Conservation (phyloP, 495 filamentous ascomycete genomes). For the Penicillium longicatenatum region DNA sequence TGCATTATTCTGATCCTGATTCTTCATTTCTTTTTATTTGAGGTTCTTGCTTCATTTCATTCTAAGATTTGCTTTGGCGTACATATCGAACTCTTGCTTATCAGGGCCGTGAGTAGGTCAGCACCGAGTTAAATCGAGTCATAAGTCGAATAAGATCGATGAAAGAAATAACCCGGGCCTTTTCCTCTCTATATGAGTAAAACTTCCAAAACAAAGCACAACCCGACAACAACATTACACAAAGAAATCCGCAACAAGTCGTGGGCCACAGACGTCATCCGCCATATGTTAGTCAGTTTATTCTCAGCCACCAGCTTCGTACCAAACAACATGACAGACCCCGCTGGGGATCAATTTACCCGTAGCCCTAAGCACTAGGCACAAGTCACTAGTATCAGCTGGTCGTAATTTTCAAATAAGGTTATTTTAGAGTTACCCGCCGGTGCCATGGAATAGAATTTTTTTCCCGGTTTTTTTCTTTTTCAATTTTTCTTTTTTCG, state of each 20-base stretch:
- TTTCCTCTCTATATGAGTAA: too few species aligned
- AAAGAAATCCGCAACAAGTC: background rate
- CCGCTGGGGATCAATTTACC: background rate
- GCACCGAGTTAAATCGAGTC: background rate
- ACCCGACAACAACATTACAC: background rate
- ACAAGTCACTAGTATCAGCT: background rate
- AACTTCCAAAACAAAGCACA: background rate
- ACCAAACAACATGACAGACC: background rate
- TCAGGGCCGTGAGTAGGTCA: background rate
- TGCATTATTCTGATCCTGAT: constrained; percentile 14
- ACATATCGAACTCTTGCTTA: background rate
- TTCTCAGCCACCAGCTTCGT: background rate
- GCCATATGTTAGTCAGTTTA: background rate
- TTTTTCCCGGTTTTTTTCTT: background rate
- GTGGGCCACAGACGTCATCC: background rate
- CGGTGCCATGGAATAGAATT: background rate
- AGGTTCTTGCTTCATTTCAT: background rate
- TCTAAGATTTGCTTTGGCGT: background rate
- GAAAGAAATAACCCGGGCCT: background rate
- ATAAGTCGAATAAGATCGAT: background rate
- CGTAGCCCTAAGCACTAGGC: background rate
- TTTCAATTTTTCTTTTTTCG: background rate
- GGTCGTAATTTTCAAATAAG: constrained; percentile 7
- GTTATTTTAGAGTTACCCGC: background rate
- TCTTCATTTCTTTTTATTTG: background rate